phyloP scores from a whole-genome alignment of 352 stramenopile genomes.

The Globisporangium spinosum region DNA sequence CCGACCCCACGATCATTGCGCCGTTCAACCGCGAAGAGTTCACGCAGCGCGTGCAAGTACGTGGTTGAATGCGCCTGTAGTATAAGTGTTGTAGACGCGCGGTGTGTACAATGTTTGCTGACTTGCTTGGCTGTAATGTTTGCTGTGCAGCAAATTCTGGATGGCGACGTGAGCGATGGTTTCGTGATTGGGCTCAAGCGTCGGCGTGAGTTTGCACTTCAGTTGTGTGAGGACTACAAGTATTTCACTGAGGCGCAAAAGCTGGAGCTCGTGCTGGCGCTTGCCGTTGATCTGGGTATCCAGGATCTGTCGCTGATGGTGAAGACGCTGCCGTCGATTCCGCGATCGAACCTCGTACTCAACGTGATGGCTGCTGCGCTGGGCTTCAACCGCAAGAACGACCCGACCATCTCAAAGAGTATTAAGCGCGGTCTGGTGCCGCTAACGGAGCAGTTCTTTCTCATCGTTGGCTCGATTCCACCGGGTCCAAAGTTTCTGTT shows the following conservation, averaged over 20 bases:
- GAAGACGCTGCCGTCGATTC: slow-evolving; percentile 73
- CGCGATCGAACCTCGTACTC: slow-evolving; percentile 73
- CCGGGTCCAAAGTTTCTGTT: slow-evolving; percentile 71
- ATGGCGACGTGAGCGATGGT: slow-evolving; percentile 64
- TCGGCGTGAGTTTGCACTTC: slow-evolving; percentile 68
- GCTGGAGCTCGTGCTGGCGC: slow-evolving; percentile 70
- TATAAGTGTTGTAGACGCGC: not conserved
- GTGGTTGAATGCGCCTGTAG: not conserved
- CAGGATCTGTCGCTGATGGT: slow-evolving; percentile 81
- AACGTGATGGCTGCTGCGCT: slow-evolving; percentile 73
- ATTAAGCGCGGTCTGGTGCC: slow-evolving; percentile 83
- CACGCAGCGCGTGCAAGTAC: slow-evolving; percentile 49
- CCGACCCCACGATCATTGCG: slow-evolving; percentile 32
- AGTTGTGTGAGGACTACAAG: slow-evolving; percentile 72
- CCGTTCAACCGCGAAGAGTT: slow-evolving; percentile 63
- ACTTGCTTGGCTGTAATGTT: slow-evolving; percentile 6
- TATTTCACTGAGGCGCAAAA: slow-evolving; percentile 76
- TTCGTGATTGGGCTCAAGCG: slow-evolving; percentile 84
- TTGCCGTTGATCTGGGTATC: slow-evolving; percentile 75
- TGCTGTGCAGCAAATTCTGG: slow-evolving; percentile 42
- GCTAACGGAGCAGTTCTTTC: slow-evolving; percentile 75
- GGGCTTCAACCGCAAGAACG: slow-evolving; percentile 78
- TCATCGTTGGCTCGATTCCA: slow-evolving; percentile 68
- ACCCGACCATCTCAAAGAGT: slow-evolving; percentile 81
- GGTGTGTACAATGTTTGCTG: not conserved